Evolutionary conservation across 73 alveolate genomes (phyloP), one percentile per base, ranked within the genome.

Genomic region (Paraurostyla sp.): DNA sequence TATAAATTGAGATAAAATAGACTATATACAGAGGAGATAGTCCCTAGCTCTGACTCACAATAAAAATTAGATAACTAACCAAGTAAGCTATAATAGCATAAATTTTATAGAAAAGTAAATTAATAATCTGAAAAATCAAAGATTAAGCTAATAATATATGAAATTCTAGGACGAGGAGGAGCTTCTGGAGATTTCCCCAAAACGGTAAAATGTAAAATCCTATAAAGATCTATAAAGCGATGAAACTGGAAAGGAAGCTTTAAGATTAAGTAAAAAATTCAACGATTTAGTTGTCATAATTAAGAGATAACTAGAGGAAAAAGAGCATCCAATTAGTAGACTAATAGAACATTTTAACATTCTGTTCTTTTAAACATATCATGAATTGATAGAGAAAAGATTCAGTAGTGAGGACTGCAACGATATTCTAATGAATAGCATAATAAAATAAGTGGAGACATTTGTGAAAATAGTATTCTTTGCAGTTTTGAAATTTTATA

Each of bases 211-310:
- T 40, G 9, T 65, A 13, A 65, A 65, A 65, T 65, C 82, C 7
- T 35, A 22, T 65, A 73, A 73, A 29, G 71, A 73, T 73, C 18
- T 48, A 22, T 33, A 18, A 36, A 73, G 82, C 27, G 86, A 73
- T 36, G 86, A 73, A 22, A 48, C 71, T 23, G 86, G 86, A 0
- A 11, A 73, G 20, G 86, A 73, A 45, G 86, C 86, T 23, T 32
- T 73, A 46, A 2, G 52, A 6, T 29, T 73, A 73, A 25, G 71
- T 45, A 29, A 20, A 1, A 73, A 48, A 23, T 73, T 73, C 51
- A 43, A 40, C 46, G 18, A 48, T 25, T 16, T 11, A 13, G 86
- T 46, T 2, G 29, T 32, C 16, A 29, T 54, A 16, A 78, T 78
- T 9, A 78, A 78, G 35, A 35, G 29, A 11, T 59, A 78, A 4